phyloP scores from a whole-genome alignment of 306 rosid species.

The Glycine tomentella region DNA sequence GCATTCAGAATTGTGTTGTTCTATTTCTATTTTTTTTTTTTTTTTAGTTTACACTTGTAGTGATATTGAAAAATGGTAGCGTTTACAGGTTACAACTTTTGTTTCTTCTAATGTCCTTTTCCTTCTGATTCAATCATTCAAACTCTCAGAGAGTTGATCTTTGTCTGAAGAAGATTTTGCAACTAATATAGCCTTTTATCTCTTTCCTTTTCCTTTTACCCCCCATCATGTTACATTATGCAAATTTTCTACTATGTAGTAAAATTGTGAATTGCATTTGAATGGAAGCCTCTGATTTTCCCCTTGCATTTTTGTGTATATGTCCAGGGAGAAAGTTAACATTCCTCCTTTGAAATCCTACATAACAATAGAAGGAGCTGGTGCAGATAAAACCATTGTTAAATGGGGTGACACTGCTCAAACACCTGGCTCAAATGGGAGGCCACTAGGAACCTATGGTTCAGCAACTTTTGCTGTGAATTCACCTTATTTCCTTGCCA shows the following conservation, averaged over 20 bases:
- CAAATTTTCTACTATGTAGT: slow-evolving; percentile 1
- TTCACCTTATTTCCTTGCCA: slow-evolving; percentile 92
- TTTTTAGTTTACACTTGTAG: background rate
- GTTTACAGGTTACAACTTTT: background rate
- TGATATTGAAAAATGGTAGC: background rate
- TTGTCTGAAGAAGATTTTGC: slow-evolving; percentile 36
- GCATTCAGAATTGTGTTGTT: background rate
- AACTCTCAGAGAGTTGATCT: slow-evolving; percentile 38
- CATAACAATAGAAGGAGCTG: slow-evolving; percentile 92
- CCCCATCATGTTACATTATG: background rate
- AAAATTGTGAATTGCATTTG: slow-evolving; percentile 14
- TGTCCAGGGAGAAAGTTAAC: slow-evolving; percentile 82
- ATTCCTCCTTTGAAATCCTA: slow-evolving; percentile 83
- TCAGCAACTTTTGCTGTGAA: slow-evolving; percentile 97
- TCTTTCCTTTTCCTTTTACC: background rate
- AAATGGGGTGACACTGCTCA: slow-evolving; percentile 99
- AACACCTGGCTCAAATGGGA: slow-evolving; percentile 76
- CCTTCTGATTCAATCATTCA: slow-evolving; percentile 26
- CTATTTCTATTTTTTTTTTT: background rate
- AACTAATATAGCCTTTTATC: background rate
- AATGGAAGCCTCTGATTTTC: slow-evolving; percentile 20
- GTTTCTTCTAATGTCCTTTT: slow-evolving; percentile 47
- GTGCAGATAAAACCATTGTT: slow-evolving; percentile 86
- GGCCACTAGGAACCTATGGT: slow-evolving; percentile 77
- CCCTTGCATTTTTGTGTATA: background rate